Evolutionary conservation across 257 asterid species (phyloP).

Genomic region (Solanum raphanifolium): DNA sequence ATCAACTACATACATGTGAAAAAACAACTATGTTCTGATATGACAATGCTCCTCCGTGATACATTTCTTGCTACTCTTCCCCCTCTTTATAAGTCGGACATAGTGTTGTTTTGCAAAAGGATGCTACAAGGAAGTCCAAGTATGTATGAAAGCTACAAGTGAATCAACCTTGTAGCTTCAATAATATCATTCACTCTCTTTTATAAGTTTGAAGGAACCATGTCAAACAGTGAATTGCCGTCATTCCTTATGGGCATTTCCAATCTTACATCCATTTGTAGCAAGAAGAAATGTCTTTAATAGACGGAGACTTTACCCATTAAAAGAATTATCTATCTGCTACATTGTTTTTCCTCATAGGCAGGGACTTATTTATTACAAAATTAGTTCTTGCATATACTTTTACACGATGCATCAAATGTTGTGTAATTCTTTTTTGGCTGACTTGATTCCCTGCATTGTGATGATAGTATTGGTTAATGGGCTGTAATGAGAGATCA

Average conservation of each 20-base stretch:
- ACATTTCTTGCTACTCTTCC: background rate
- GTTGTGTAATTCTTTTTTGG: background rate
- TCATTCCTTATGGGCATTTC: background rate
- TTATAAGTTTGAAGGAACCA: background rate
- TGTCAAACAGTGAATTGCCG: background rate
- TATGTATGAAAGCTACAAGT: background rate
- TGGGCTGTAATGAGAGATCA: background rate
- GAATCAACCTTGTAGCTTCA: background rate
- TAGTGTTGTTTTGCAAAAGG: background rate
- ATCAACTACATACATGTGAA: background rate
- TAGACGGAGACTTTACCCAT: background rate
- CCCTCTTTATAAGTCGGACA: background rate
- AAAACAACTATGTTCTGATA: background rate
- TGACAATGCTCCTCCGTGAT: background rate
- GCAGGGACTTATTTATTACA: background rate
- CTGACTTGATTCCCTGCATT: background rate
- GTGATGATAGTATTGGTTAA: background rate
- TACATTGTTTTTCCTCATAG: background rate
- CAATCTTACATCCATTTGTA: background rate
- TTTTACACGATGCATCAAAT: background rate
- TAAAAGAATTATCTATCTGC: background rate
- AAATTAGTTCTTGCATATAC: background rate
- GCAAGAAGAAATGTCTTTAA: background rate
- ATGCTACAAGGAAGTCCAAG: background rate
- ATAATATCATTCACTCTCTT: background rate